phyloP scores from a whole-genome alignment of 441 rosid genomes.

The Mallotus repandus region DNA sequence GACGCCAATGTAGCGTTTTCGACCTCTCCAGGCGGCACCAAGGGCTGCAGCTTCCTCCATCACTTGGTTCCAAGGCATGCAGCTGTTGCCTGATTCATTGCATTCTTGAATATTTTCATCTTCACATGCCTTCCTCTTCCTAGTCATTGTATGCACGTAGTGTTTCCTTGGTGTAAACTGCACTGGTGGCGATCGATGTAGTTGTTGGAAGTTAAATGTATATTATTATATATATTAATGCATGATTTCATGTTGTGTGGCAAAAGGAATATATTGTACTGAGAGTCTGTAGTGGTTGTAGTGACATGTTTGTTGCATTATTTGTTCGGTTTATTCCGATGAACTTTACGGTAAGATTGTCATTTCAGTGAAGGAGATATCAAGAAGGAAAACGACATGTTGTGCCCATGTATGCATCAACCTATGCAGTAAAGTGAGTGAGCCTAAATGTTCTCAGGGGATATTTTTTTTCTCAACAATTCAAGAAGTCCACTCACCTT shows the following conservation, averaged over 20 bases:
- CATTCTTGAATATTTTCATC: background rate
- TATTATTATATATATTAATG: too few relatives aligned
- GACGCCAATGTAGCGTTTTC: constrained; percentile 48
- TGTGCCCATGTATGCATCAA: too few relatives aligned
- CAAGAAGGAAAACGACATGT: constrained; percentile 12
- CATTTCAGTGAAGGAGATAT: constrained; percentile 23
- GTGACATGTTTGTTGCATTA: constrained; percentile 23
- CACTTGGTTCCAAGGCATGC: constrained; percentile 27
- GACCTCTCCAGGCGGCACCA: constrained; percentile 30
- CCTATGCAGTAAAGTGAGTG: too few relatives aligned
- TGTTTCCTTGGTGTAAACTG: too few relatives aligned
- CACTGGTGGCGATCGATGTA: too few relatives aligned
- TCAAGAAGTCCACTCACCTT: too few relatives aligned
- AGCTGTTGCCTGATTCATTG: background rate
- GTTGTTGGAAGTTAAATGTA: too few relatives aligned
- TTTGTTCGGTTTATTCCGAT: constrained; percentile 26
- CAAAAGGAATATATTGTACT: background rate
- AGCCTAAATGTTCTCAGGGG: too few relatives aligned
- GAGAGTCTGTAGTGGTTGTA: constrained; percentile 25
- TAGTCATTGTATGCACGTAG: background rate
- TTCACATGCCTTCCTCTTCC: constrained; percentile 27
- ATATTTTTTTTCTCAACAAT: too few relatives aligned
- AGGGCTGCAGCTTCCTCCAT: constrained; percentile 38
- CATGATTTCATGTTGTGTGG: background rate
- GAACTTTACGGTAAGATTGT: constrained; percentile 13